phyloP scores from a whole-genome alignment of 2,329 filamentous ascomycete genomes.

The Cercospora berteroae region DNA sequence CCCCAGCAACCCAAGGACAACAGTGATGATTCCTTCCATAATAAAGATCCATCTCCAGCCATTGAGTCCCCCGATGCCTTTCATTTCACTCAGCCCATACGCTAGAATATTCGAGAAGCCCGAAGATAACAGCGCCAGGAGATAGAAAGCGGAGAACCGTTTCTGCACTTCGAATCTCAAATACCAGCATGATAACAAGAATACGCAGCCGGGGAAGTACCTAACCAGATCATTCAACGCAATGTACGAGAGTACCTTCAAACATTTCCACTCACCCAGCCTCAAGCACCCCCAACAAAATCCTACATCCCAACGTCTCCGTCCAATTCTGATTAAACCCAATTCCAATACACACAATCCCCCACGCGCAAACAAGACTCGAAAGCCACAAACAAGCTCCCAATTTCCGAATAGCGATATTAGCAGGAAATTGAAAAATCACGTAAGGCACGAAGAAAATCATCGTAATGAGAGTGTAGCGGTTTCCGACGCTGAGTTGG shows the following conservation, averaged over 20 bases:
- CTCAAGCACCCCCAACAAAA: conserved; percentile 38
- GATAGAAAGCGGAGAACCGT: conserved; percentile 22
- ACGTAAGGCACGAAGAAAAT: conserved; percentile 39
- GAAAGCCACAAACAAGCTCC: conserved; percentile 40
- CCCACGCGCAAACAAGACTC: conserved; percentile 40
- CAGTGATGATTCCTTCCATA: conserved; percentile 45
- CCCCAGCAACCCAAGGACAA: conserved; percentile 37
- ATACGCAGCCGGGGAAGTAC: conserved; percentile 26
- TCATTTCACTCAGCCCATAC: conserved; percentile 21
- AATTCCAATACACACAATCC: conserved; percentile 38
- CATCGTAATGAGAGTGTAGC: conserved; percentile 42
- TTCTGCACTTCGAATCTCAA: conserved; percentile 26
- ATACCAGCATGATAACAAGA: conserved; percentile 22
- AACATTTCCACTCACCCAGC: conserved; percentile 31
- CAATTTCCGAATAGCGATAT: conserved; percentile 39
- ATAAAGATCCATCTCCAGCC: conserved; percentile 51
- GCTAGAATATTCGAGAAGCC: conserved; percentile 23
- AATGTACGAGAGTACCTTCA: neutral
- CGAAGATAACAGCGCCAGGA: conserved; percentile 18
- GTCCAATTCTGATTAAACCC: conserved; percentile 35
- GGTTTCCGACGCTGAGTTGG: conserved; percentile 24
- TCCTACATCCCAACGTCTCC: conserved; percentile 33
- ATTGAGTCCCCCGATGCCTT: conserved; percentile 43
- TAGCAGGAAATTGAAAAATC: conserved; percentile 26
- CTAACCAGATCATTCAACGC: neutral